Percentiles rank a stretch among this genome's conserved stretches.
phyloP scores from a whole-genome alignment of 148 eudicot species.

The Beta vulgaris region DNA sequence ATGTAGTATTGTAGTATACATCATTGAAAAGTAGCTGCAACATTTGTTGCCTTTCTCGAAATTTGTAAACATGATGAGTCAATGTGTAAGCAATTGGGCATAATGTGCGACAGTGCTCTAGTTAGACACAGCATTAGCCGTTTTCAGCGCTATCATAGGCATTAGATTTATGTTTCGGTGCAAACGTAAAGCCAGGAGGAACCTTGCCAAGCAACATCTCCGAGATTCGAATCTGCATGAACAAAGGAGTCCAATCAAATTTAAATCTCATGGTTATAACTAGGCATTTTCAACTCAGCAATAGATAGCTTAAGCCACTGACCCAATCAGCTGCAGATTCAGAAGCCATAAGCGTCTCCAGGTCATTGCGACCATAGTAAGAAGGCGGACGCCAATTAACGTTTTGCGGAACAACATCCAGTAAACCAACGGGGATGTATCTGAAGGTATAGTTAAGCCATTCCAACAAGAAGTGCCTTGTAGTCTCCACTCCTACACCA shows the following conservation, averaged over 20 bases:
- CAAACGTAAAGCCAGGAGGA: conserved; percentile 71
- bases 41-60: not conserved
- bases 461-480: conserved; percentile 88
- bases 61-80: no score
- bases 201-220: conserved; percentile 96
- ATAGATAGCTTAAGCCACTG: conserved; percentile 15
- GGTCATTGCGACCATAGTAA: conserved; percentile 84
- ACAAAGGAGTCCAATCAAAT: conserved; percentile 2
- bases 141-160: conserved; percentile 92
- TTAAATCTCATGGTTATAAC: not conserved
- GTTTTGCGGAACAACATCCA: conserved; percentile 81
- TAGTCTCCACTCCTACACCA: conserved; percentile 85
- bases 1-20: not conserved
- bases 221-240: conserved; percentile 72
- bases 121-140: conserved; percentile 41
- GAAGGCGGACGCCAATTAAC: conserved; percentile 90
- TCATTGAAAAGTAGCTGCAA: not conserved
- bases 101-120: not conserved
- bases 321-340: conserved; percentile 99
- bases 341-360: conserved; percentile 95
- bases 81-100: conserved; percentile 32
- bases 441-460: conserved; percentile 92
- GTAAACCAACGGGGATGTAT: conserved; percentile 82
- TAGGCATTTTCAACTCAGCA: not conserved
- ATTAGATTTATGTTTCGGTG: conserved; percentile 97